Evolutionary conservation across 2,329 filamentous ascomycete species (phyloP), one percentile per base, ranked within the genome.

Genomic region (Meredithiella fracta): DNA sequence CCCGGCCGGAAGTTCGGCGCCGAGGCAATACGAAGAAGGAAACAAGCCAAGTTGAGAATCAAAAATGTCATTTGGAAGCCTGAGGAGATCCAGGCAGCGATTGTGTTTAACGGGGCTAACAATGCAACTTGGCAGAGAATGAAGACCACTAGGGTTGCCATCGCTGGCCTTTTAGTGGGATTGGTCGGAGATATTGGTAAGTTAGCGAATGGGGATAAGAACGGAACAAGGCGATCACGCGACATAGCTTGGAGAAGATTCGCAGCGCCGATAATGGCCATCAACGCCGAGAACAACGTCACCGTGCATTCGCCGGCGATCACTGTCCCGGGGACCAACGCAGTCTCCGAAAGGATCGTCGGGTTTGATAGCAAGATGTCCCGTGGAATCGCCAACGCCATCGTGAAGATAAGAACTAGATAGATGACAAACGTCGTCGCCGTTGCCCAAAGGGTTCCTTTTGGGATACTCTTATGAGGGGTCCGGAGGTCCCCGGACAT

Each of bases 51-150:
- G 61, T 94, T 94, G 68, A 86, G 92, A 42, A 91, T 85, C 53
- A 94, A 78, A 64, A 94, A 94, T 0, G 88, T 94, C 83, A 94
- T 91, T 74, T 92, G 79, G 65, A 92, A 94, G 15, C 86, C 85
- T 85, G 94, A 94, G 1, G 88, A 91, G 49, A 94, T 87, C 57
- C 94, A 81, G 0, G 86, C 91, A 4, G 88, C 88, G 62, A 94
- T 94, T 64, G 87, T 84, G 65, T 94, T 92, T 61, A 94, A 78
- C 63, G 94, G 81, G 47, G 85, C 84, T 53, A 94, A 76, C 68
- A 94, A 83, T 0, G 86, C 86, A 26, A 90, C 61, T 64, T 94
- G 88, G 0, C 86, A 82, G 56, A 91, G 77, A 2, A 77, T 61
- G 63, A 85, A 91, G 0, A 87, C 92, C 34, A 89, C 67, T 20